Conservation (phyloP, 805 yeast genomes). For the Suhomyces kilbournensis region DNA sequence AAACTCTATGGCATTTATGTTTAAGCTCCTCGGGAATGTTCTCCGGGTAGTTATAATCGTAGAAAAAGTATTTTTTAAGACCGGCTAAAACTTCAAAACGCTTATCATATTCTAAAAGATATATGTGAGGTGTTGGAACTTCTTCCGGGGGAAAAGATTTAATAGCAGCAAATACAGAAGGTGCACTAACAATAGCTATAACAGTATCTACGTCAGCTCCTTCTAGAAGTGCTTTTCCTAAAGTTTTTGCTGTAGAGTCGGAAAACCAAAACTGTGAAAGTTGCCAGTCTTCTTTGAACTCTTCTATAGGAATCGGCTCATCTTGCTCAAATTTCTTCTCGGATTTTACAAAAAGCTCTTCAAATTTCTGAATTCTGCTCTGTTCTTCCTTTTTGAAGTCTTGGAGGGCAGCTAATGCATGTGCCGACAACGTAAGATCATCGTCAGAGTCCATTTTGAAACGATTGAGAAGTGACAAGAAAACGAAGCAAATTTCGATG, state of each 20-base stretch:
- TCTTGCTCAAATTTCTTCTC: conserved; percentile 49
- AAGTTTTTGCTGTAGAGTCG: conserved; percentile 64
- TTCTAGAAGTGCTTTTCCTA: conserved; percentile 70
- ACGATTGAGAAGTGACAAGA: background rate
- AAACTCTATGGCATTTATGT: conserved; percentile 64
- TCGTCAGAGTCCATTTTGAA: conserved; percentile 38
- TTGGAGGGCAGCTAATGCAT: conserved; percentile 53
- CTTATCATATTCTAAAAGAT: conserved; percentile 73
- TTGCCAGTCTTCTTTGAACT: conserved; percentile 91
- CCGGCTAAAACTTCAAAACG: conserved; percentile 77
- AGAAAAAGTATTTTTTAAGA: conserved; percentile 59
- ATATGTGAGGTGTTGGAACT: conserved; percentile 67
- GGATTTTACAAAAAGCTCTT: conserved; percentile 51
- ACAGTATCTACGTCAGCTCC: conserved; percentile 74
- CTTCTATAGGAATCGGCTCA: conserved; percentile 53
- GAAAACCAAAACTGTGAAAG: conserved; percentile 89
- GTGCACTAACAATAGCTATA: conserved; percentile 80
- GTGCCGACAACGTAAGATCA: conserved; percentile 45
- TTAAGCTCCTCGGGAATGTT: conserved; percentile 54
- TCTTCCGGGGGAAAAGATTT: conserved; percentile 47
- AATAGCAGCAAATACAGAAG: conserved; percentile 86
- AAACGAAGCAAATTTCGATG: background rate
- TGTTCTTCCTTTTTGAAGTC: conserved; percentile 68
- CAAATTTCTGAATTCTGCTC: conserved; percentile 54
- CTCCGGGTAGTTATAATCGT: conserved; percentile 73